Base-by-base conservation (phyloP, 345 rosid genomes). In the Dovyalis caffra region DNA sequence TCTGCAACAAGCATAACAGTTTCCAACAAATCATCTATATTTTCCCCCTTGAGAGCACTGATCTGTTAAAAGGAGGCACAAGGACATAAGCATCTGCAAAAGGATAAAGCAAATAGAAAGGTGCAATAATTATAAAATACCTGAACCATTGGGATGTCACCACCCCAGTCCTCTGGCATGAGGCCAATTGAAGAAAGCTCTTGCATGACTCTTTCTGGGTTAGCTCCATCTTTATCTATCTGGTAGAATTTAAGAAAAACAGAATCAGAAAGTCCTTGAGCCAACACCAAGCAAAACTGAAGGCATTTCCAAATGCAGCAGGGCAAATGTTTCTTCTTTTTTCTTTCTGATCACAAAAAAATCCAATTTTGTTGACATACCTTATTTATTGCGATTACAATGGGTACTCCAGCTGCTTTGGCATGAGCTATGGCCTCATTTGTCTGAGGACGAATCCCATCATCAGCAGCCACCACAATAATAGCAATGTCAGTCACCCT, bases 151-250 rank as follows among this genome's bases (percentile, higher is more conserved):
- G 99, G 97, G 80, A 83, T 83, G 78, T 92, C 91, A 70, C 99
- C 99, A 75, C 98, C 99, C 99, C 99, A 95, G 65, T 88, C 97
- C 86, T 95, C 99, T 25, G 99, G 92, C 98, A 95, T 91, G 84
- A 95, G 86, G 73, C 99, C 99, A 76, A 93, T 82, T 33, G 93
- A 87, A 79, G 99, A 90, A 80, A 95, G 99, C 85, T 91, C 96
- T 87, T 95, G 97, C 99, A 95, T 95, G 25, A 95, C 98, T 83
- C 91, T 82, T 72, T 95, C 93, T 3, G 98, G 96, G 87, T 84
- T 95, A 73, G 99, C 99, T 66, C 98, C 99, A 38, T 91, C 97
- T 87, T 91, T 93, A 87, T 95, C 99, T 75, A 95, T 89, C 99
- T 95, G 89, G 71, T 60, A 71, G 66, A 75, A 66, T 49, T 23